A percentile compares a stretch with the other conserved stretches of the same genome.
These are phyloP conservation scores for Telopea speciosissima DNA, from an alignment of 177 flowering plant genomes.

Conservation along the genomic window DNA sequence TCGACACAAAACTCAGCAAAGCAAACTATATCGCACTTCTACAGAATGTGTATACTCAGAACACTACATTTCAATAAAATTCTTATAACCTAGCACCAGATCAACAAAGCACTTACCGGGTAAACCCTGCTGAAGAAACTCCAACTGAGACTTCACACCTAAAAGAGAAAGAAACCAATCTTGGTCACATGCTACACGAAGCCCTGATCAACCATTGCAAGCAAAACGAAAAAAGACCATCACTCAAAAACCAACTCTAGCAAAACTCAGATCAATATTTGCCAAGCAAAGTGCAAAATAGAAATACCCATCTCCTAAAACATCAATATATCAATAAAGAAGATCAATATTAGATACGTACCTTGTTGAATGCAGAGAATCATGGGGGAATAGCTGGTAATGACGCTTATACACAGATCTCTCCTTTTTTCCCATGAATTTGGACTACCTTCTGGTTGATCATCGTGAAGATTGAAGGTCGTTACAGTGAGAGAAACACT, in stretches of 20 bases:
- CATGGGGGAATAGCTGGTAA: conserved; percentile 80
- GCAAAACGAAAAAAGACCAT: neutral
- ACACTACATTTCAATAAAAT: neutral
- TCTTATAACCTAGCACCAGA: neutral
- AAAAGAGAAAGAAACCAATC: conserved; percentile 5
- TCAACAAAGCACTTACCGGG: conserved; percentile 47
- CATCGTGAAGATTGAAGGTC: conserved; percentile 91
- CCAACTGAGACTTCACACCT: conserved; percentile 85
- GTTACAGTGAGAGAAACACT: conserved; percentile 73
- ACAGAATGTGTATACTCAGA: neutral
- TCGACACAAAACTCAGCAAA: neutral
- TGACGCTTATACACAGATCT: conserved; percentile 82
- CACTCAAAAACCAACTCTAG: neutral
- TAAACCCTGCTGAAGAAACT: conserved; percentile 85
- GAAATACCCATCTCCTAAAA: conserved; percentile 10
- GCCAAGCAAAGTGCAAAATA: conserved; percentile 3
- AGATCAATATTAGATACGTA: conserved; percentile 20
- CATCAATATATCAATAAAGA: neutral
- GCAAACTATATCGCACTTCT: neutral
- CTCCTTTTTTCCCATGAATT: conserved; percentile 86
- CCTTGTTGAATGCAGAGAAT: conserved; percentile 96
- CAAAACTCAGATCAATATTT: conserved; percentile 9
- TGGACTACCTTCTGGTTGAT: conserved; percentile 66
- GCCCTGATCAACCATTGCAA: conserved; percentile 10
- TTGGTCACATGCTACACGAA: neutral